phyloP scores from a whole-genome alignment of 1,139 yeast genomes.

The Nematodospora anomalae region DNA sequence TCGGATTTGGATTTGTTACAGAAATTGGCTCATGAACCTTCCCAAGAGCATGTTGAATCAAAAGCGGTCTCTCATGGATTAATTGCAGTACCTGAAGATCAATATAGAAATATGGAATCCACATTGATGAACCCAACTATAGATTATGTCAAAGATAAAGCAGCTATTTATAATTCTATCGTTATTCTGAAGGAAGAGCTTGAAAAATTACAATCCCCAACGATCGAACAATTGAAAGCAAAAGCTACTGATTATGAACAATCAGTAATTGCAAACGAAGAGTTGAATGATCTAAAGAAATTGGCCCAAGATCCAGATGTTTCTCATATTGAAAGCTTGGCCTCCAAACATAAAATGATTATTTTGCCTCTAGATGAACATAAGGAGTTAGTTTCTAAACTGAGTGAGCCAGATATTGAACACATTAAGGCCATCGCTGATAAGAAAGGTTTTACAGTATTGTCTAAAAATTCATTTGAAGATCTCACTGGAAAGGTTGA shows the following conservation, averaged over 20 bases:
- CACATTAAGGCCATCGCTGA: conserved; percentile 16
- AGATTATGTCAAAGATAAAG: conserved; percentile 22
- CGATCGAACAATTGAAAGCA: conserved; percentile 20
- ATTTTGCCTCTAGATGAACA: conserved; percentile 13
- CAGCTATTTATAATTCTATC: conserved; percentile 9
- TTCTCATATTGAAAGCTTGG: conserved; percentile 8
- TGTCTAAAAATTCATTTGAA: conserved; percentile 10
- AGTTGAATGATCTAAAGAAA: conserved; percentile 13
- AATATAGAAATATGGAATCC: conserved; percentile 19
- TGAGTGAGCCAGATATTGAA: conserved; percentile 20
- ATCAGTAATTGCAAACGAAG: conserved; percentile 1
- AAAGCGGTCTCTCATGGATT: conserved; percentile 24
- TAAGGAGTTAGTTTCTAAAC: conserved; percentile 15
- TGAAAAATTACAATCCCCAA: conserved; percentile 16
- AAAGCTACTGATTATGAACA: conserved; percentile 12
- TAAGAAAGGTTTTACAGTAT: conserved; percentile 15
- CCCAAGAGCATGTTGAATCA: conserved; percentile 19
- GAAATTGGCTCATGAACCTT: conserved; percentile 19
- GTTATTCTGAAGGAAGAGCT: not conserved
- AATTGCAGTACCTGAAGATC: conserved; percentile 23
- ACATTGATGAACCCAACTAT: conserved; percentile 17
- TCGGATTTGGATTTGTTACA: conserved; percentile 18
- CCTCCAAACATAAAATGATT: conserved; percentile 4
- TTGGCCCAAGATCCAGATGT: conserved; percentile 11
- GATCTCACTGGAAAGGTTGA: conserved; percentile 15